A percentile compares a stretch with the other conserved stretches of the same genome.
Evolutionary conservation across 768 basidiomycete species (phyloP).

Genomic region (Lentinula edodes): DNA sequence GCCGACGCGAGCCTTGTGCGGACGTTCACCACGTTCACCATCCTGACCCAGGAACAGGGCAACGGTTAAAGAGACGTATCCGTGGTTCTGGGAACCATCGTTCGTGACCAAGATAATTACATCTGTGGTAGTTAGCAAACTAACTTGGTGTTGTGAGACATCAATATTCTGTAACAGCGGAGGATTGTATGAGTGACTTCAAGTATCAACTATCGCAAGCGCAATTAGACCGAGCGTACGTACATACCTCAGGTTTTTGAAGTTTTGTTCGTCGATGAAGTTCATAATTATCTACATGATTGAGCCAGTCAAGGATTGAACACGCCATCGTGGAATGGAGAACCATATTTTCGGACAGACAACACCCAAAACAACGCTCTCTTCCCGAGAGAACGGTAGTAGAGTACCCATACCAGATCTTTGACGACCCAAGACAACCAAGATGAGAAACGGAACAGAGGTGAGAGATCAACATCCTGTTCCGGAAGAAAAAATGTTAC

Average conservation of each 20-base stretch:
- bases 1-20: not conserved
- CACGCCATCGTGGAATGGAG: not conserved
- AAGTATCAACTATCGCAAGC: too few relatives aligned
- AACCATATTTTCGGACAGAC: not conserved
- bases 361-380: not conserved
- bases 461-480: not conserved
- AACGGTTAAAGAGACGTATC: not conserved
- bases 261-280: too few relatives aligned
- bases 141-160: too few relatives aligned
- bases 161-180: too few relatives aligned
- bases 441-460: not conserved
- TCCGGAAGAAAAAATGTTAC: not conserved
- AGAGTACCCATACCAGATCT: not conserved
- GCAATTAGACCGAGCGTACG: too few relatives aligned
- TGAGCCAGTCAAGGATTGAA: too few relatives aligned
- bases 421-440: not conserved
- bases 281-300: too few relatives aligned
- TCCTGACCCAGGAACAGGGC: not conserved
- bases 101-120: not conserved
- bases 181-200: too few relatives aligned
- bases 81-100: not conserved
- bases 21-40: not conserved
- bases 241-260: too few relatives aligned
- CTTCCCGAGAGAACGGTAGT: not conserved
- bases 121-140: not conserved